These are phyloP conservation scores for Fusarium sp. DNA, from an alignment of 2,329 filamentous ascomycete genomes.

Conservation along the genomic window DNA sequence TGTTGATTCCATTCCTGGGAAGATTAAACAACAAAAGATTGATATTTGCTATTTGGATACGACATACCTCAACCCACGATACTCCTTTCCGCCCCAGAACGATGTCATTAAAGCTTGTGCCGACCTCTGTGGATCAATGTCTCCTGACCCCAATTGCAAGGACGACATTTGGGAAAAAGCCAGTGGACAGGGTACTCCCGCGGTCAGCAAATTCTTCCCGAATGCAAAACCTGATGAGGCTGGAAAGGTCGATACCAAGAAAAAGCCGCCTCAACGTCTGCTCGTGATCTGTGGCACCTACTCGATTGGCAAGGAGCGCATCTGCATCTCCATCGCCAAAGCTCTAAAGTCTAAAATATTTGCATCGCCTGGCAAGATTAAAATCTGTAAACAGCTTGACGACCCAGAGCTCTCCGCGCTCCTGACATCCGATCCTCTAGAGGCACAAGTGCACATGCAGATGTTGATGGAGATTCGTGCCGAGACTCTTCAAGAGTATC, in stretches of 20 bases:
- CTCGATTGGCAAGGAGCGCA: conserved; percentile 96
- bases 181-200: conserved; percentile 56
- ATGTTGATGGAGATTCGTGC: conserved; percentile 93
- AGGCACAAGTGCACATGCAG: conserved; percentile 98
- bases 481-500: conserved; percentile 90
- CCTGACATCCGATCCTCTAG: conserved; percentile 82
- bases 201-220: conserved; percentile 66
- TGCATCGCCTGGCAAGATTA: conserved; percentile 83
- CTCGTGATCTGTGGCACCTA: conserved; percentile 96
- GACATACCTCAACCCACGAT: conserved; percentile 95
- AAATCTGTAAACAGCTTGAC: conserved; percentile 85
- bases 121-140: conserved; percentile 84
- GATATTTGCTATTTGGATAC: conserved; percentile 98
- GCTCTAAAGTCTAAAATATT: conserved; percentile 91
- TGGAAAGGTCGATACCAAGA: conserved; percentile 46
- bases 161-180: conserved; percentile 62
- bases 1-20: conserved; percentile 76
- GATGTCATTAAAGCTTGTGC: conserved; percentile 90
- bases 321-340: conserved; percentile 91
- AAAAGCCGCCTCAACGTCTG: conserved; percentile 67
- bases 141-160: conserved; percentile 68
- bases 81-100: conserved; percentile 90
- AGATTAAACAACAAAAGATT: conserved; percentile 83
- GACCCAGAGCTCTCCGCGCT: conserved; percentile 83
- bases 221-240: conserved; percentile 51